Evolutionary conservation across 1,284 basidiomycete species (phyloP).

Genomic region (Thecaphora thlaspeos): DNA sequence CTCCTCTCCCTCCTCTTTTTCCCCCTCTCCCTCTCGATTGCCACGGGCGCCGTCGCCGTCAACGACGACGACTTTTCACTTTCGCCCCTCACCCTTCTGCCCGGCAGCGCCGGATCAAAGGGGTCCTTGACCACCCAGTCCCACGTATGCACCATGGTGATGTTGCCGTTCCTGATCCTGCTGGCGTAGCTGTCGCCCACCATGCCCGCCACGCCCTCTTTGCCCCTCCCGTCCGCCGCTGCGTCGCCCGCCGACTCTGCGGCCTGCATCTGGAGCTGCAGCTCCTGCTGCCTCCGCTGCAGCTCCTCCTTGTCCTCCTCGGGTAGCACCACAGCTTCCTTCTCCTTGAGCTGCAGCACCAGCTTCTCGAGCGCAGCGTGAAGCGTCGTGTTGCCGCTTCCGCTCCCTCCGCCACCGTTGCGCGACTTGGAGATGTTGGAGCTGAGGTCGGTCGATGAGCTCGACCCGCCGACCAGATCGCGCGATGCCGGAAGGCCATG

Average conservation of each 20-base stretch:
- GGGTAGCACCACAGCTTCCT: slow-evolving; percentile 21
- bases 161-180: slow-evolving; percentile 36
- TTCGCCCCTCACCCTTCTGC: background rate
- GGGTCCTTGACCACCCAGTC: slow-evolving; percentile 41
- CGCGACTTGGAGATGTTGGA: slow-evolving; percentile 40
- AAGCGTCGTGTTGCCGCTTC: slow-evolving; percentile 43
- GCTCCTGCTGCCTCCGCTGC: slow-evolving; percentile 33
- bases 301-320: slow-evolving; percentile 35
- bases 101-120: slow-evolving; percentile 28
- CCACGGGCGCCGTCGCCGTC: background rate
- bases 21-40: background rate
- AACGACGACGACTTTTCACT: no score
- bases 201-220: slow-evolving; percentile 15
- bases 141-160: slow-evolving; percentile 49
- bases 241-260: slow-evolving; percentile 21
- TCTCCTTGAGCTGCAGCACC: slow-evolving; percentile 32
- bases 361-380: slow-evolving; percentile 38
- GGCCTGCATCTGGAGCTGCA: slow-evolving; percentile 35
- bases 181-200: slow-evolving; percentile 35
- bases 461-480: slow-evolving; percentile 42
- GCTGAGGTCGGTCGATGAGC: slow-evolving; percentile 33
- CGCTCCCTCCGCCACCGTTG: slow-evolving; percentile 36
- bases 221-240: background rate
- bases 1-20: no score
- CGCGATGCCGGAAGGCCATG: slow-evolving; percentile 48